Evolutionary conservation across 2,329 filamentous ascomycete species (phyloP).

Genomic region (Colletotrichum shisoi): DNA sequence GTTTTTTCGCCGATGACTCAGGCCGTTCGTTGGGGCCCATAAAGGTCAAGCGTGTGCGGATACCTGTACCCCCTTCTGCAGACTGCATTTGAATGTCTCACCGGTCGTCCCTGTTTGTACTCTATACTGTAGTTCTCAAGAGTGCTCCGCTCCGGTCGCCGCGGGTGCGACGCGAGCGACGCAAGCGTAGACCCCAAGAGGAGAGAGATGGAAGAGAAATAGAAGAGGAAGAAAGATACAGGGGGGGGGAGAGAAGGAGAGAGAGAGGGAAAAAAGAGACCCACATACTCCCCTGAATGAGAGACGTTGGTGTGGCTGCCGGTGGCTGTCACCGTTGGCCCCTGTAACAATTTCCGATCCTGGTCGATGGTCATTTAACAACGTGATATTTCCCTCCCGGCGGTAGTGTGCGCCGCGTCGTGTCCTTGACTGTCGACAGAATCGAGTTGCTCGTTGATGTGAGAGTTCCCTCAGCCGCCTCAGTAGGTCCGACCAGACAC

Average conservation of each 20-base stretch:
- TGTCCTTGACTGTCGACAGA: background rate
- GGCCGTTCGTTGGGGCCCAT: no score
- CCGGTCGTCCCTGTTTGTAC: background rate
- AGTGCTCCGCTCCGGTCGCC: conserved; percentile 14
- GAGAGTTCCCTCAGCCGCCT: background rate
- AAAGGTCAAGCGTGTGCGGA: no score
- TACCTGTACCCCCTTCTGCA: conserved; percentile 2
- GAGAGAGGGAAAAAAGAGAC: background rate
- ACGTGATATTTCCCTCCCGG: conserved; percentile 22
- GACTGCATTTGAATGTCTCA: background rate
- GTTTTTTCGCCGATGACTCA: no score
- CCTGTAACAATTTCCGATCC: conserved; percentile 34
- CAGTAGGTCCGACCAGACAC: background rate
- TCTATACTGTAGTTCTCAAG: background rate
- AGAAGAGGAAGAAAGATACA: background rate
- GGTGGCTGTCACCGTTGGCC: conserved; percentile 14
- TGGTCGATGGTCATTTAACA: conserved; percentile 32
- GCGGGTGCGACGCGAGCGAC: conserved; percentile 3
- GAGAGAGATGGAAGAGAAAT: background rate
- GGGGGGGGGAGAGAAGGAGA: background rate
- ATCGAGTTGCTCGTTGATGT: background rate
- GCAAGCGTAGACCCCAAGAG: background rate
- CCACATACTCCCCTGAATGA: conserved; percentile 1
- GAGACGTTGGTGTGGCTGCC: conserved; percentile 20
- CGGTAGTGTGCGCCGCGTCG: conserved; percentile 11